Conservation (phyloP, 2,329 filamentous ascomycete species). For the Bipolaris zeicola region DNA sequence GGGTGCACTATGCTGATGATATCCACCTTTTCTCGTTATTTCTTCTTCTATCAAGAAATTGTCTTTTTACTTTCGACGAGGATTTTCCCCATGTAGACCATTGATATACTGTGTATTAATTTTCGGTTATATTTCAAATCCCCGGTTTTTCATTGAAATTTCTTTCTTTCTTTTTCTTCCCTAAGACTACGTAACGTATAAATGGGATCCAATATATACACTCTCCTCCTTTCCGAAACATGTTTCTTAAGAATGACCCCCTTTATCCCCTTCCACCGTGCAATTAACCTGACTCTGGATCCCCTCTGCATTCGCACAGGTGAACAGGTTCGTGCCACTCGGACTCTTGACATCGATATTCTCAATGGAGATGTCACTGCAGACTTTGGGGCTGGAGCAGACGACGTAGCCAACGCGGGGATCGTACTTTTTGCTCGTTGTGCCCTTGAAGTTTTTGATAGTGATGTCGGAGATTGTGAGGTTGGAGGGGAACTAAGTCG, state of each 20-base stretch:
- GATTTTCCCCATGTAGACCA: too few relatives aligned
- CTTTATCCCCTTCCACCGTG: slow-evolving; percentile 24
- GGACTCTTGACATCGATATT: slow-evolving; percentile 56
- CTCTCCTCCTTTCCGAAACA: too few relatives aligned
- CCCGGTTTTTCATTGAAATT: too few relatives aligned
- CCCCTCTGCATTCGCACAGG: slow-evolving; percentile 51
- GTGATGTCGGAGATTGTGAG: slow-evolving; percentile 62
- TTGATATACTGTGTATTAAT: too few relatives aligned
- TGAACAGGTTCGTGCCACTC: slow-evolving; percentile 51
- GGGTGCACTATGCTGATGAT: too few relatives aligned
- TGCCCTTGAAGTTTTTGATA: slow-evolving; percentile 63
- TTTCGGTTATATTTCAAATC: not conserved
- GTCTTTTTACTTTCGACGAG: too few relatives aligned
- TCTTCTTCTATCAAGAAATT: not conserved
- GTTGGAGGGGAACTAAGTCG: slow-evolving; percentile 55
- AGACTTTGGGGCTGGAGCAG: slow-evolving; percentile 54
- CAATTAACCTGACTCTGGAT: slow-evolving; percentile 42
- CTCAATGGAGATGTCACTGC: slow-evolving; percentile 55
- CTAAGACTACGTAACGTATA: not conserved
- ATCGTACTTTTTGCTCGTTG: slow-evolving; percentile 54
- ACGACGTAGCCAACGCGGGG: slow-evolving; percentile 53
- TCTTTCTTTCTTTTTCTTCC: too few relatives aligned
- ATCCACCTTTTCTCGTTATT: too few relatives aligned
- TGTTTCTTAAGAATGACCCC: slow-evolving; percentile 23
- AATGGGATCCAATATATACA: not conserved